Percentiles rank a stretch among this genome's conserved stretches.
Evolutionary conservation across 257 asterid genomes (phyloP).

Genomic region (Forsythia viridissima): DNA sequence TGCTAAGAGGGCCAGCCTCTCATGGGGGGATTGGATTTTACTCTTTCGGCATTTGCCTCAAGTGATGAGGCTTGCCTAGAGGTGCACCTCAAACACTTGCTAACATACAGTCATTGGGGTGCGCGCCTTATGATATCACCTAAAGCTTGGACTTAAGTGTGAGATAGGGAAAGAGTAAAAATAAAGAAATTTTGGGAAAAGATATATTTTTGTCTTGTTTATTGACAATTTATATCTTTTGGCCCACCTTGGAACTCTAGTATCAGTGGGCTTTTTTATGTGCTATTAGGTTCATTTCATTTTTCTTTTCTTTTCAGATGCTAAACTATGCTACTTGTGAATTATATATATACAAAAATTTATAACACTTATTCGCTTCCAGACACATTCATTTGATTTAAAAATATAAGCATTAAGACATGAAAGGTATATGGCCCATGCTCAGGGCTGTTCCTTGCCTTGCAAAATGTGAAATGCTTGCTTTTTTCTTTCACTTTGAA

Average conservation of each 20-base stretch:
- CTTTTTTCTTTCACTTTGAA: background rate
- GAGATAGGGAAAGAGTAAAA: background rate
- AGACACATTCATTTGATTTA: background rate
- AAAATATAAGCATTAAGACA: background rate
- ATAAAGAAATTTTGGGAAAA: background rate
- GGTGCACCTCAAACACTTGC: background rate
- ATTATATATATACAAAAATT: background rate
- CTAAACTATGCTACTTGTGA: background rate
- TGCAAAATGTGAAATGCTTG: background rate
- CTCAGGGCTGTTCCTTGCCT: background rate
- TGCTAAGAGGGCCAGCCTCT: background rate
- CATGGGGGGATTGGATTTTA: background rate
- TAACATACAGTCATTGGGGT: background rate
- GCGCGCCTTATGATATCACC: background rate
- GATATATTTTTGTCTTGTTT: background rate
- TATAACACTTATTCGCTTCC: background rate
- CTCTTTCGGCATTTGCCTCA: background rate
- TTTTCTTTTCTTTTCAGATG: background rate
- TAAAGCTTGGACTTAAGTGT: background rate
- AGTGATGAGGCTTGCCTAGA: background rate
- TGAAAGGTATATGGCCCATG: background rate
- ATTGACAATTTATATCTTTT: background rate
- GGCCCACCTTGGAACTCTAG: background rate
- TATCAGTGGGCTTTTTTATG: background rate
- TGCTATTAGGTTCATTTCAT: background rate